phyloP scores from a whole-genome alignment of 192 early-diverging fungal genomes.

The Neocallimastix lanati region DNA sequence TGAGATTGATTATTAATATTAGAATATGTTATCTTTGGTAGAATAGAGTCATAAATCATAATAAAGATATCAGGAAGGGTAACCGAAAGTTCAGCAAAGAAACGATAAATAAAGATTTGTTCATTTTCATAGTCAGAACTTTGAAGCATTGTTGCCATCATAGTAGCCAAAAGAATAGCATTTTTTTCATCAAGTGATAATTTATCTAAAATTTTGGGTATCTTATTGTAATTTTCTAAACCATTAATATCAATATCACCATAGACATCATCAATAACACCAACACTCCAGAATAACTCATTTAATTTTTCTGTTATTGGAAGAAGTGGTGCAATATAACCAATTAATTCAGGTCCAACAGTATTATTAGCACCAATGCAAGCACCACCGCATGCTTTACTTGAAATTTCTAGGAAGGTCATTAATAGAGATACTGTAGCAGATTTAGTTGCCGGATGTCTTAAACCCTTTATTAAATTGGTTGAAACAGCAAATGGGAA shows the following conservation, averaged over 20 bases:
- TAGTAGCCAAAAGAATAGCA: slow-evolving; percentile 36
- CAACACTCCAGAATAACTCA: slow-evolving; percentile 11
- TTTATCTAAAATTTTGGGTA: slow-evolving; percentile 7
- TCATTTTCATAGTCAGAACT: slow-evolving; percentile 53
- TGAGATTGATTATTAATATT: slow-evolving; percentile 41
- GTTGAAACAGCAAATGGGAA: slow-evolving; percentile 72
- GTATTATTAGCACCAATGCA: neutral
- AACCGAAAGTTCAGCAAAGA: slow-evolving; percentile 53
- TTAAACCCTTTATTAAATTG: slow-evolving; percentile 66
- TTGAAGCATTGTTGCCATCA: slow-evolving; percentile 54
- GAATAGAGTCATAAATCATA: slow-evolving; percentile 48
- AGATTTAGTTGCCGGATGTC: slow-evolving; percentile 53
- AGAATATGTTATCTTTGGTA: slow-evolving; percentile 56
- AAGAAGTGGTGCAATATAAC: slow-evolving; percentile 63
- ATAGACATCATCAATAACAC: slow-evolving; percentile 7
- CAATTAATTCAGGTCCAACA: slow-evolving; percentile 29
- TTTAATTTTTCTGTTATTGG: slow-evolving; percentile 40
- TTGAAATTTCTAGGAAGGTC: slow-evolving; percentile 52
- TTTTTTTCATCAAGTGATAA: slow-evolving; percentile 46
- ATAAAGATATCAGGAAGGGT: slow-evolving; percentile 53
- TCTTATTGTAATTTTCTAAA: slow-evolving; percentile 7
- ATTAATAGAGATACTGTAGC: slow-evolving; percentile 48
- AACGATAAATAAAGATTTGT: slow-evolving; percentile 51
- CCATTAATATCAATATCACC: slow-evolving; percentile 4
- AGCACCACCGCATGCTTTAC: slow-evolving; percentile 22